phyloP scores from a whole-genome alignment of 208 protist genomes.

The Leishmania tarentolae region DNA sequence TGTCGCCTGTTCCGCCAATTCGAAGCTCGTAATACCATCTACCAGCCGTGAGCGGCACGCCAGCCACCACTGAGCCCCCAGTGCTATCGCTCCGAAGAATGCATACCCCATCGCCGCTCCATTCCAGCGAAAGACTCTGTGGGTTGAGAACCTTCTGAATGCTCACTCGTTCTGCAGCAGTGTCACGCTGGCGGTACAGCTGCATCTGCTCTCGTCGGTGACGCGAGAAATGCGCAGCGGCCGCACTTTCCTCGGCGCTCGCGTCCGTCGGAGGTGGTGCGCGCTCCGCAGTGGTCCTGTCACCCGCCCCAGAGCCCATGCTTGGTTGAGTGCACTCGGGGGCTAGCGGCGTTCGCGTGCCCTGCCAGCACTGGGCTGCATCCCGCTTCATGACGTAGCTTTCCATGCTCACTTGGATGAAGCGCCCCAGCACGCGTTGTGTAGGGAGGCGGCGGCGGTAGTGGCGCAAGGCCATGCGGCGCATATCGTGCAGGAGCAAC shows the following conservation, averaged over 20 bases:
- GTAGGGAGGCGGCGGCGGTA: constrained; percentile 43
- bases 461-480: constrained; percentile 75
- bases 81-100: constrained; percentile 53
- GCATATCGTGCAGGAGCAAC: constrained; percentile 34
- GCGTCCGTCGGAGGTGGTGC: background rate
- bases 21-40: constrained; percentile 92
- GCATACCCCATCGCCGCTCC: constrained; percentile 70
- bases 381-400: constrained; percentile 73
- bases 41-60: constrained; percentile 60
- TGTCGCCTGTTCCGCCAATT: constrained; percentile 59
- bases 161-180: constrained; percentile 53
- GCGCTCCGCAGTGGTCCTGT: background rate
- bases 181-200: constrained; percentile 63
- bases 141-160: constrained; percentile 63
- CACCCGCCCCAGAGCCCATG: background rate
- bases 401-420: constrained; percentile 76
- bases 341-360: background rate
- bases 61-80: constrained; percentile 52
- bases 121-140: constrained; percentile 71
- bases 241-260: constrained; percentile 19
- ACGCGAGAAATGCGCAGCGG: constrained; percentile 50
- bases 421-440: constrained; percentile 51
- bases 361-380: constrained; percentile 56
- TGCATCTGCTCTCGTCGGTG: constrained; percentile 67
- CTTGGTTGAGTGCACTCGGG: background rate